Conservation (phyloP, 306 rosid species). For the Ziziphus jujuba region DNA sequence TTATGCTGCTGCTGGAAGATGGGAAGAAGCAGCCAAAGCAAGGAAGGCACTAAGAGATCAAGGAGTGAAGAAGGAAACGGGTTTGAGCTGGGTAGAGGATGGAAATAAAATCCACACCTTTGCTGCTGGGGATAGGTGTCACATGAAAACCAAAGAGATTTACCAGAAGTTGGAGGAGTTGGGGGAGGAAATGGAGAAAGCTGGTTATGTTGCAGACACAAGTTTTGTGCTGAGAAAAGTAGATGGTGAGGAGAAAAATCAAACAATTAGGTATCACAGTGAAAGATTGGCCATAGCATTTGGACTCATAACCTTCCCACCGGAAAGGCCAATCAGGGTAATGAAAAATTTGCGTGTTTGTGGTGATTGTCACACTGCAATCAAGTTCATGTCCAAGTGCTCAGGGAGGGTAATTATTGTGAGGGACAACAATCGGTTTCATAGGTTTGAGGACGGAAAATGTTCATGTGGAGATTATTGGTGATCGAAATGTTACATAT, state of each 20-base stretch:
- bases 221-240: constrained; percentile 76
- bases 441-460: constrained; percentile 80
- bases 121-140: constrained; percentile 66
- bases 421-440: constrained; percentile 83
- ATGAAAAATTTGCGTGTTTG: constrained; percentile 93
- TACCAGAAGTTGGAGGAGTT: constrained; percentile 77
- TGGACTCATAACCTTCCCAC: constrained; percentile 64
- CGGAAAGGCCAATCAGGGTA: constrained; percentile 69
- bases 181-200: constrained; percentile 66
- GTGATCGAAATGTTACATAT: constrained; percentile 36
- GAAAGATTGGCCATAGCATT: constrained; percentile 88
- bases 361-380: constrained; percentile 87
- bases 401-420: constrained; percentile 66
- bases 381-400: constrained; percentile 83
- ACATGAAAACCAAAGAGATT: constrained; percentile 54
- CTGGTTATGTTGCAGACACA: constrained; percentile 89
- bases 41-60: constrained; percentile 67
- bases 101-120: constrained; percentile 79
- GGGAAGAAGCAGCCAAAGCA: constrained; percentile 83
- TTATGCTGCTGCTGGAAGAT: constrained; percentile 81
- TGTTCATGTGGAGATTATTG: constrained; percentile 88
- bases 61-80: constrained; percentile 80
- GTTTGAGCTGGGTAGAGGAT: constrained; percentile 91
- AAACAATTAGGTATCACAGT: constrained; percentile 69
- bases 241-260: constrained; percentile 66